phyloP scores from a whole-genome alignment of 2,329 filamentous ascomycete genomes.

The Fusarium lateritium region DNA sequence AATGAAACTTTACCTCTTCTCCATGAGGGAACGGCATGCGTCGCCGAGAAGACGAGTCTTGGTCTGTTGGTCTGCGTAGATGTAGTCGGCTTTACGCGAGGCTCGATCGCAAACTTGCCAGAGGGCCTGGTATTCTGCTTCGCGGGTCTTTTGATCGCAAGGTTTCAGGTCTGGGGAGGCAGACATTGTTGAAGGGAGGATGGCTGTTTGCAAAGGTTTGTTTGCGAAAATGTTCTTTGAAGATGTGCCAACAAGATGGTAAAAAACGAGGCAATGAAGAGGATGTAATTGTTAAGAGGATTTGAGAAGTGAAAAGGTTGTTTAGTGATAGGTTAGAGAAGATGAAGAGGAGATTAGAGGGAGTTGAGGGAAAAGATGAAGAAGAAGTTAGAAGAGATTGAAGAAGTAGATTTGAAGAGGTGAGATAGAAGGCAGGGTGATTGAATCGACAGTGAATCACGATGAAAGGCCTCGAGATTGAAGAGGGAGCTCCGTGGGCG shows the following conservation, averaged over 20 bases:
- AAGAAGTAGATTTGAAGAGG: neutral
- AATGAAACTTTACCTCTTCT: conserved; percentile 25
- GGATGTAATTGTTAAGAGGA: too few species aligned
- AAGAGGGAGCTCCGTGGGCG: neutral
- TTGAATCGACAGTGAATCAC: neutral
- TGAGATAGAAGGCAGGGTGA: neutral
- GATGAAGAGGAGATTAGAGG: neutral
- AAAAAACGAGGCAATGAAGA: too few species aligned
- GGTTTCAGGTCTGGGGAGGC: conserved; percentile 8
- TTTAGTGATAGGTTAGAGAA: neutral
- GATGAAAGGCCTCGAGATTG: neutral
- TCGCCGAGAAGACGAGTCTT: conserved; percentile 30
- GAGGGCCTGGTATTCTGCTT: conserved; percentile 47
- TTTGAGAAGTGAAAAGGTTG: too few species aligned
- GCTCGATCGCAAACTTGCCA: conserved; percentile 46
- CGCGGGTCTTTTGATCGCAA: conserved; percentile 19
- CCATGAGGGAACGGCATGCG: conserved; percentile 13
- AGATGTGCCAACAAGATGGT: neutral
- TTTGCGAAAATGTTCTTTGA: neutral
- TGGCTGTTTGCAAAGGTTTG: neutral
- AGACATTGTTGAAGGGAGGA: conserved; percentile 23
- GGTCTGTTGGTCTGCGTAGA: neutral
- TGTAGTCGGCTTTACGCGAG: conserved; percentile 30
- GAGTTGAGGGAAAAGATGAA: neutral
- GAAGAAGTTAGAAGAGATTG: neutral